These are phyloP conservation scores for Sordariomycetes sp. DNA, from an alignment of 2,329 filamentous ascomycete species.

Conservation along the genomic window DNA sequence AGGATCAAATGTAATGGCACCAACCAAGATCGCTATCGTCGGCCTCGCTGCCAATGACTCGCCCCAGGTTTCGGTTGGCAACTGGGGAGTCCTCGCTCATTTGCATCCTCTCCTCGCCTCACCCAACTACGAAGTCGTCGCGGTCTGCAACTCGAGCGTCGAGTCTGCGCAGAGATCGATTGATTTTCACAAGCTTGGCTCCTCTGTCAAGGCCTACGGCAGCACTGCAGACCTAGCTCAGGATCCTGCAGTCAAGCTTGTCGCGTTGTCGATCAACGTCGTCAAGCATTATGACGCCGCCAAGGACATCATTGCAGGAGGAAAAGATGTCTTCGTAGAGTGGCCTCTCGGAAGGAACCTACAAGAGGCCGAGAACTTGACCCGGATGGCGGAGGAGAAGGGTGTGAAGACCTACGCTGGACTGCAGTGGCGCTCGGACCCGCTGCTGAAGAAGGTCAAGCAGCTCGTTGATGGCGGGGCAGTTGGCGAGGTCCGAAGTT, in stretches of 20 bases:
- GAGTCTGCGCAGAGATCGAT: conserved; percentile 30
- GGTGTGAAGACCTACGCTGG: conserved; percentile 30
- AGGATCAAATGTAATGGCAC: conserved; percentile 14
- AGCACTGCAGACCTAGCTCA: conserved; percentile 29
- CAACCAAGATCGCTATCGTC: conserved; percentile 22
- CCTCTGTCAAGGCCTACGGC: conserved; percentile 31
- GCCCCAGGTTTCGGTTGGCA: conserved; percentile 32
- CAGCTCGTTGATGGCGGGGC: conserved; percentile 28
- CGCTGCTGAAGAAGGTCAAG: conserved; percentile 28
- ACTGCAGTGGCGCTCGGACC: conserved; percentile 33
- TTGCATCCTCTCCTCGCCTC: conserved; percentile 30
- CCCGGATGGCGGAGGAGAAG: conserved; percentile 17
- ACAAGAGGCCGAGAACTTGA: conserved; percentile 25
- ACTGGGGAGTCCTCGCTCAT: conserved; percentile 40
- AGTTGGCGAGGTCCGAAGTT: conserved; percentile 38
- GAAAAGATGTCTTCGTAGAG: conserved; percentile 41
- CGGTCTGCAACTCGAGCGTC: conserved; percentile 35
- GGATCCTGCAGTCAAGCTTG: conserved; percentile 37
- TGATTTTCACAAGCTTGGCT: conserved; percentile 24
- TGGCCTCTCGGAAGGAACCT: conserved; percentile 38
- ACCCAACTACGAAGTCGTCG: conserved; percentile 31
- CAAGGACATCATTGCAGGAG: conserved; percentile 34
- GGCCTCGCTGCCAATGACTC: conserved; percentile 20
- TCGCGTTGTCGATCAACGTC: conserved; percentile 39
- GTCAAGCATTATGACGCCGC: conserved; percentile 33